Conservation (phyloP, 768 basidiomycete species). For the Naganishia antarctica region DNA sequence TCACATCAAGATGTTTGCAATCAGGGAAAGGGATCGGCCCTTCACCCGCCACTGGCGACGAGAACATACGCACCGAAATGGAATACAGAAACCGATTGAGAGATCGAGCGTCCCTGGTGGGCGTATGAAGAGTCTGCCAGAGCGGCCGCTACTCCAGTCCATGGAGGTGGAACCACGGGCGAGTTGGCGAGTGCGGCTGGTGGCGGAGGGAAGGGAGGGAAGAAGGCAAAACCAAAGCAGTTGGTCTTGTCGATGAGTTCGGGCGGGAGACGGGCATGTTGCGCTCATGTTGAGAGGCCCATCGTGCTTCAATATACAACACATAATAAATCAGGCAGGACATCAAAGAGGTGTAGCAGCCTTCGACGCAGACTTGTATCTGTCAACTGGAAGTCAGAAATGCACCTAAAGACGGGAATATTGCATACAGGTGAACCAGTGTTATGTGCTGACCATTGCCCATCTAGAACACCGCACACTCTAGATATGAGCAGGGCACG, state of each 20-base stretch:
- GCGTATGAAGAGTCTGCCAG: conserved; percentile 35
- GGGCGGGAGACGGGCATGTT: conserved; percentile 26
- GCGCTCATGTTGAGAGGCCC: not conserved
- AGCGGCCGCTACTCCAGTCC: not conserved
- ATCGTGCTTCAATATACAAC: too few species aligned
- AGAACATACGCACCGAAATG: conserved; percentile 16
- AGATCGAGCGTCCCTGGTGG: conserved; percentile 41
- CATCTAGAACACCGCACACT: too few species aligned
- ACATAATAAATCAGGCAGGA: too few species aligned
- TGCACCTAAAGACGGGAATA: too few species aligned
- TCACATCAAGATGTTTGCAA: conserved; percentile 24
- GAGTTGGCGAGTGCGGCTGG: not conserved
- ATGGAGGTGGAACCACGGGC: not conserved
- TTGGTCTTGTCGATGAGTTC: conserved; percentile 31
- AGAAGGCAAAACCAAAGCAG: conserved; percentile 30
- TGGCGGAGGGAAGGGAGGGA: conserved; percentile 16
- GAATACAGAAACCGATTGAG: conserved; percentile 33
- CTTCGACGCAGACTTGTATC: too few species aligned
- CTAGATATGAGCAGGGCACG: too few species aligned
- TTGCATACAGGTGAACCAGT: too few species aligned
- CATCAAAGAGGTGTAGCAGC: too few species aligned
- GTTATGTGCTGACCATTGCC: too few species aligned
- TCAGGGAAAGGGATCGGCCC: too few species aligned
- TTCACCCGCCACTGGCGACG: conserved; percentile 26
- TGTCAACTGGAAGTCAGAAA: too few species aligned